Evolutionary conservation across 768 basidiomycete genomes (phyloP).

Genomic region (Gelatoporia subvermispora): DNA sequence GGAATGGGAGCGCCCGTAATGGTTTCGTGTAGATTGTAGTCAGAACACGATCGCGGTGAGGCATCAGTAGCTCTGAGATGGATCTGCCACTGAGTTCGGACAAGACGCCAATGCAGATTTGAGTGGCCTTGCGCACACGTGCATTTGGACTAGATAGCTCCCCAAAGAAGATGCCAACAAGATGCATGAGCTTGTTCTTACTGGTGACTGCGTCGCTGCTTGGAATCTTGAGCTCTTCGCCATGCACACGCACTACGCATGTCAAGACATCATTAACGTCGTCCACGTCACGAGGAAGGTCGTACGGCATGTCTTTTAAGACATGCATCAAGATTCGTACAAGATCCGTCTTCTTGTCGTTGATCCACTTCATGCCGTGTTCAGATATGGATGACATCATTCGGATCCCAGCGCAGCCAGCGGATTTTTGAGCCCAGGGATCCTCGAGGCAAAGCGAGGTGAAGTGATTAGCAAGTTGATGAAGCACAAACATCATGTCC

Average conservation of each 20-base stretch:
- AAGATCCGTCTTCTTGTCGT: conserved; percentile 85
- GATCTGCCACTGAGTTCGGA: conserved; percentile 69
- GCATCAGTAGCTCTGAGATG: conserved; percentile 73
- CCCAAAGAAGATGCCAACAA: conserved; percentile 79
- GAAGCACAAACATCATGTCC: conserved; percentile 64
- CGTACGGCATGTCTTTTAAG: conserved; percentile 90
- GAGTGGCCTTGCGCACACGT: conserved; percentile 79
- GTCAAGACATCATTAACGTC: conserved; percentile 76
- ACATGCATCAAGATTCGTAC: conserved; percentile 87
- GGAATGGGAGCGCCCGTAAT: conserved; percentile 87
- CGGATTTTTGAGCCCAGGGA: conserved; percentile 84
- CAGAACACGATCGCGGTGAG: conserved; percentile 84
- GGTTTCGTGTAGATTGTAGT: conserved; percentile 94
- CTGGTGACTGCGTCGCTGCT: conserved; percentile 34
- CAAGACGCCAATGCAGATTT: conserved; percentile 74
- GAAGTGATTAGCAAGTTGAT: conserved; percentile 81
- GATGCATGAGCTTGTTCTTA: conserved; percentile 52
- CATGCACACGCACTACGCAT: conserved; percentile 58
- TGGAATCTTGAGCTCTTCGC: conserved; percentile 41
- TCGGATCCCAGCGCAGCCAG: conserved; percentile 82
- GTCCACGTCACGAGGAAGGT: conserved; percentile 77
- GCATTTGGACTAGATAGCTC: conserved; percentile 87
- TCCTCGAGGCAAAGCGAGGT: conserved; percentile 87
- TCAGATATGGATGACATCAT: conserved; percentile 71
- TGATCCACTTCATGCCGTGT: conserved; percentile 73